These are phyloP conservation scores for Botrytis galanthina DNA, from an alignment of 2,329 filamentous ascomycete genomes.

Conservation along the genomic window DNA sequence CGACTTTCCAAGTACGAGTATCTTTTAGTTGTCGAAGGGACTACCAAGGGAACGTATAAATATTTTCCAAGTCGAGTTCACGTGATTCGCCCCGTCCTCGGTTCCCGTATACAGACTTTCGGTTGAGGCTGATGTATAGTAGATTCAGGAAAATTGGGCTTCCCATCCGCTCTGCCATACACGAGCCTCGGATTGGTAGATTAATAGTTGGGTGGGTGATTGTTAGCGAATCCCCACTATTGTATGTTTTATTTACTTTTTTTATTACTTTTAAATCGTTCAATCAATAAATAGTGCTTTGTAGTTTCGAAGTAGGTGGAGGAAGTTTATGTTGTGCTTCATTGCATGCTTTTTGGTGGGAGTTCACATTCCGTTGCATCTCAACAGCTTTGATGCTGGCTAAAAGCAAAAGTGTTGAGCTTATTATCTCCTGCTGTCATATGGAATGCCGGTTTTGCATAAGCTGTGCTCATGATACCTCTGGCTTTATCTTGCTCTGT, in stretches of 20 bases:
- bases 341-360: not conserved
- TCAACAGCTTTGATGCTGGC: not conserved
- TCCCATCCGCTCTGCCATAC: constrained; percentile 5
- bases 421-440: not conserved
- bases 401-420: not conserved
- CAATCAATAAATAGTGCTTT: not conserved
- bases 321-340: not conserved
- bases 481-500: not conserved
- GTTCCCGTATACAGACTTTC: too few relatives aligned
- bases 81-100: too few relatives aligned
- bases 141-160: too few relatives aligned
- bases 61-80: too few relatives aligned
- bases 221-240: constrained; percentile 9
- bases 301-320: not conserved
- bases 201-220: constrained; percentile 15
- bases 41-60: too few relatives aligned
- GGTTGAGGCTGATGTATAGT: too few relatives aligned
- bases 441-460: not conserved
- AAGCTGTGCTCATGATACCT: not conserved
- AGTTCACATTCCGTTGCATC: not conserved
- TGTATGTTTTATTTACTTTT: not conserved
- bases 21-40: too few relatives aligned
- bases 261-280: not conserved
- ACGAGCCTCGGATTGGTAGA: constrained; percentile 9
- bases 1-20: too few relatives aligned